Evolutionary conservation across 768 basidiomycete genomes (phyloP), one percentile per base, ranked within the genome.

Genomic region (Ramaria rubella): DNA sequence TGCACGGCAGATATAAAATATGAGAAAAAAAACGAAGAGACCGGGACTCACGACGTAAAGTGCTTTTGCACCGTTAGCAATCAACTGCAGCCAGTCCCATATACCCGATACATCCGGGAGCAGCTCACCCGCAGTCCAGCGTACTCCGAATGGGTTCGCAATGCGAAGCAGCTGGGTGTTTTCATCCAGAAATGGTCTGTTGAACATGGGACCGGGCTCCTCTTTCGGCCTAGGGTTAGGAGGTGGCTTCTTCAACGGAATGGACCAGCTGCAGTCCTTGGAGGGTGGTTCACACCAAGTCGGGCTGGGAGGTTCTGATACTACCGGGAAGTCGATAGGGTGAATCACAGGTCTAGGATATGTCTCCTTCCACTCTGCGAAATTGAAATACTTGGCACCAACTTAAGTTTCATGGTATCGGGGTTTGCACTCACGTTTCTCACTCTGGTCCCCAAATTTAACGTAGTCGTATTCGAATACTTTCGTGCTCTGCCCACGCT

Each of bases 341-440:
- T 14, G 36, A 23, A n/a, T 34, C 14, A 5, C 12, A 19, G 34
- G 14, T 11, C 24, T 5, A 15, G 52, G 52, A 54, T 36, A 54
- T 7, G 7, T 5, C n/a, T 54, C 52, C n/a, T 40, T 43, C 52
- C 52, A 54, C 24, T 54, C 36, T 43, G 23, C n/a, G 7, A 29
- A n/a, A n/a, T n/a, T n/a, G n/a, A n/a, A n/a, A n/a, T n/a, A n/a
- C n/a, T n/a, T n/a, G n/a, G n/a, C n/a, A n/a, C n/a, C n/a, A n/a
- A n/a, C n/a, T n/a, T n/a, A n/a, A n/a, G n/a, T n/a, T n/a, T n/a
- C n/a, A n/a, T n/a, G n/a, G n/a, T n/a, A n/a, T n/a, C n/a, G n/a
- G n/a, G n/a, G n/a, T n/a, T n/a, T n/a, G n/a, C n/a, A n/a, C 52
- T 54, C 30, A 54, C 52, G 36, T 19, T 43, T 54, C 27, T 54